phyloP scores from a whole-genome alignment of 768 basidiomycete species.

The Mycena sanguinolenta region DNA sequence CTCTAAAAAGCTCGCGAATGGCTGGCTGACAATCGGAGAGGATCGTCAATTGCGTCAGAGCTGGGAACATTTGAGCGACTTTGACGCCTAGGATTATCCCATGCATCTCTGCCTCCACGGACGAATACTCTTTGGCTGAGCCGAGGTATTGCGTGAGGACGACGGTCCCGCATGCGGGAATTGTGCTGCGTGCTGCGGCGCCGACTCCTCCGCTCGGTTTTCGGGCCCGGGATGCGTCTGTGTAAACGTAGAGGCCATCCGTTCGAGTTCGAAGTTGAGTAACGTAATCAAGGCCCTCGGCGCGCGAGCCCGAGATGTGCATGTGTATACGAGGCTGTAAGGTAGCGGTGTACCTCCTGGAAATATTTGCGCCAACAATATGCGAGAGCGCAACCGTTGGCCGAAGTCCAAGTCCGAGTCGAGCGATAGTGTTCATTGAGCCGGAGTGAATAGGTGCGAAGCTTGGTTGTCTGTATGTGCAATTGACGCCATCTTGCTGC shows the following conservation, averaged over 20 bases:
- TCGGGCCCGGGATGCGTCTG: constrained; percentile 26
- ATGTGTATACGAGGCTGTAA: background rate
- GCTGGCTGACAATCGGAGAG: constrained; percentile 31
- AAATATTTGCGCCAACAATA: background rate
- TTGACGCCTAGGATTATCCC: constrained; percentile 17
- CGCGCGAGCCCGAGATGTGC: background rate
- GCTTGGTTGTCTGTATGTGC: background rate
- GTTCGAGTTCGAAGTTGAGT: background rate
- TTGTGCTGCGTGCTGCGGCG: constrained; percentile 25
- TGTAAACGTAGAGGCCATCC: constrained; percentile 17
- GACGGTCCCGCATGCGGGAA: constrained; percentile 15
- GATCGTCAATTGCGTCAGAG: constrained; percentile 14
- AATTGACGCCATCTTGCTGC: background rate
- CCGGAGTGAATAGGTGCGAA: background rate
- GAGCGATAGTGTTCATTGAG: constrained; percentile 9
- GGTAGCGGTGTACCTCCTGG: background rate
- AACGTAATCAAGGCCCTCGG: background rate
- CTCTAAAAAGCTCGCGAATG: constrained; percentile 9
- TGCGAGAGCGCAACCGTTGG: background rate
- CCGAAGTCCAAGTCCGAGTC: constrained; percentile 11
- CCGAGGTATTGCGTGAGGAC: constrained; percentile 30
- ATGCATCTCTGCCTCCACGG: constrained; percentile 32
- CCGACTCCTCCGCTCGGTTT: constrained; percentile 17
- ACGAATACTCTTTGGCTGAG: background rate
- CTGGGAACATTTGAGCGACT: constrained; percentile 12